phyloP scores from a whole-genome alignment of 148 eudicot genomes.

The Dysphania ambrosioides region DNA sequence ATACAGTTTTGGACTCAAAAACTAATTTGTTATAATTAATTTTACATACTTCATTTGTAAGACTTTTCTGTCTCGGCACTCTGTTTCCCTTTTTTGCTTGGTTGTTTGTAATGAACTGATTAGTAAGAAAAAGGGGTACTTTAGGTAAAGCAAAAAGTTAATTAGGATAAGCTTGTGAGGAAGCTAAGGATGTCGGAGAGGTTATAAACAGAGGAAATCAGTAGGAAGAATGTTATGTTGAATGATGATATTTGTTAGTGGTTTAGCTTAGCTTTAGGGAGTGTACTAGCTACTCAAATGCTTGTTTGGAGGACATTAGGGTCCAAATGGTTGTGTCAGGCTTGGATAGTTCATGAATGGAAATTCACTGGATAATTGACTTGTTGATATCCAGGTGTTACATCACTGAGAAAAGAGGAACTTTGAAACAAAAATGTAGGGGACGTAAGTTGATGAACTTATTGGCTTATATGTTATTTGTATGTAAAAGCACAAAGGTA shows the following conservation, averaged over 20 bases:
- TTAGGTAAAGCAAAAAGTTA: too few species aligned
- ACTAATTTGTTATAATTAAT: background rate
- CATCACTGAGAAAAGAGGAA: background rate
- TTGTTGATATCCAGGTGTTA: background rate
- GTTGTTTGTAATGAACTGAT: too few species aligned
- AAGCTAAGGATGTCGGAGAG: too few species aligned
- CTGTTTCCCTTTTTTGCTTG: conserved; percentile 4
- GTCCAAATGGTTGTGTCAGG: background rate
- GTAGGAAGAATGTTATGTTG: too few species aligned
- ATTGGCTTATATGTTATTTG: background rate
- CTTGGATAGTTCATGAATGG: background rate
- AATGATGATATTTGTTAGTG: too few species aligned
- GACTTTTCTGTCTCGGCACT: conserved; percentile 3
- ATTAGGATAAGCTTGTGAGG: too few species aligned
- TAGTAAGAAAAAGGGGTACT: too few species aligned
- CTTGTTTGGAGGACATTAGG: background rate
- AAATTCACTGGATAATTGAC: background rate
- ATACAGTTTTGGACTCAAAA: background rate
- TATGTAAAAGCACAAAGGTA: background rate
- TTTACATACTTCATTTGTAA: conserved; percentile 7
- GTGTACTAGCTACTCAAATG: too few species aligned
- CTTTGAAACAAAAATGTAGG: background rate
- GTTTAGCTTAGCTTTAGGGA: too few species aligned
- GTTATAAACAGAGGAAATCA: too few species aligned
- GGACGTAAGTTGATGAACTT: background rate